Conservation (phyloP, 495 filamentous ascomycete genomes). For the Pyrenula massariospora region DNA sequence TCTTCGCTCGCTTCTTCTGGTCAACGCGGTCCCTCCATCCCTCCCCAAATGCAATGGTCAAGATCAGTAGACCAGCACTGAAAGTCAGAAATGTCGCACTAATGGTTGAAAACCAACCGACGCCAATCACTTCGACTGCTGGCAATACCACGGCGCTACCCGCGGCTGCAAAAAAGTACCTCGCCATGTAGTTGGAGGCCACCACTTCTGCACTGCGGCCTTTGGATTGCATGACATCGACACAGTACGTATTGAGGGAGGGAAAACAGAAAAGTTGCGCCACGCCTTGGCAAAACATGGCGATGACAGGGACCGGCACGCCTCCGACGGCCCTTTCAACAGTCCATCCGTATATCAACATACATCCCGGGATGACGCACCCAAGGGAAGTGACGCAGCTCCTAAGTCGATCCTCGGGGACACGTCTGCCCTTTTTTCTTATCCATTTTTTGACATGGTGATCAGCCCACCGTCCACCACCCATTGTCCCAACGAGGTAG, state of each 20-base stretch:
- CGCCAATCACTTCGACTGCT: conserved; percentile 43
- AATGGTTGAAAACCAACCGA: conserved; percentile 41
- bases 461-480: conserved; percentile 64
- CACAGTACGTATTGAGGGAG: conserved; percentile 60
- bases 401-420: conserved; percentile 59
- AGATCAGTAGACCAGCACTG: conserved; percentile 30
- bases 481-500: conserved; percentile 57
- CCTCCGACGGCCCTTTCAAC: conserved; percentile 56
- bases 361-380: conserved; percentile 48
- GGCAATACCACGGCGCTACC: conserved; percentile 57
- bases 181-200: conserved; percentile 60
- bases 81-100: conserved; percentile 41
- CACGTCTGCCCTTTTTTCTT: conserved; percentile 40
- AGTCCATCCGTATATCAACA: conserved; percentile 63
- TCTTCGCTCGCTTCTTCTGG: not conserved
- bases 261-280: conserved; percentile 66
- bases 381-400: conserved; percentile 49
- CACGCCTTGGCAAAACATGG: conserved; percentile 61
- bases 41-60: conserved; percentile 39
- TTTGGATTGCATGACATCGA: conserved; percentile 58
- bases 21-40: conserved; percentile 39
- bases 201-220: conserved; percentile 53
- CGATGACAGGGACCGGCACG: conserved; percentile 53
- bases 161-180: conserved; percentile 56
- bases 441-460: conserved; percentile 52